Evolutionary conservation across 2,329 filamentous ascomycete genomes (phyloP).

Genomic region (Colletotrichum salicis): DNA sequence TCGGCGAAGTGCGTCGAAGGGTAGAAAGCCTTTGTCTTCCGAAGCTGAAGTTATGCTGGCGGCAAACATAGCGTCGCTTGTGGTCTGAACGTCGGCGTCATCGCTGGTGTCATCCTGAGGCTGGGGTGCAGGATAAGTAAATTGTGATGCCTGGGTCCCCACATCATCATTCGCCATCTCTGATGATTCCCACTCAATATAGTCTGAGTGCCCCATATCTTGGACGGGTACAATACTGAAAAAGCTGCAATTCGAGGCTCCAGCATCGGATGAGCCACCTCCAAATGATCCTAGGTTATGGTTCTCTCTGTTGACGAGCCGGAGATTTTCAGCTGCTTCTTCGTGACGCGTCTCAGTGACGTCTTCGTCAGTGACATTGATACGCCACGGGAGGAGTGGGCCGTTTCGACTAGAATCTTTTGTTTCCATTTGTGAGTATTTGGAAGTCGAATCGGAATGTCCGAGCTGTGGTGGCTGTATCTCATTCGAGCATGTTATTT

Average conservation of each 20-base stretch:
- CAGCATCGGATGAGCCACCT: background rate
- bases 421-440: background rate
- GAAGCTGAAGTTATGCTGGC: background rate
- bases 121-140: background rate
- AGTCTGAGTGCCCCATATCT: background rate
- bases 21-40: background rate
- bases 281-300: background rate
- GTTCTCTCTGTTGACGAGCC: background rate
- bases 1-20: background rate
- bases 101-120: background rate
- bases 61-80: background rate
- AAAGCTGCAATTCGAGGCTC: background rate
- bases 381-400: background rate
- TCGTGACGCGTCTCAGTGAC: background rate
- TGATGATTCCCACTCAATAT: background rate
- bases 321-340: background rate
- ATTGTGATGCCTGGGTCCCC: background rate
- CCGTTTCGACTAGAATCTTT: background rate
- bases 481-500: background rate
- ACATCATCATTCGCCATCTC: background rate
- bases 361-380: background rate
- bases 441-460: background rate
- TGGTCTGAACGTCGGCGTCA: background rate
- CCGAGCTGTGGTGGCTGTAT: background rate
- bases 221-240: background rate